These are phyloP conservation scores for Oenanthe javanica DNA, from an alignment of 140 eudicot genomes.

Conservation along the genomic window DNA sequence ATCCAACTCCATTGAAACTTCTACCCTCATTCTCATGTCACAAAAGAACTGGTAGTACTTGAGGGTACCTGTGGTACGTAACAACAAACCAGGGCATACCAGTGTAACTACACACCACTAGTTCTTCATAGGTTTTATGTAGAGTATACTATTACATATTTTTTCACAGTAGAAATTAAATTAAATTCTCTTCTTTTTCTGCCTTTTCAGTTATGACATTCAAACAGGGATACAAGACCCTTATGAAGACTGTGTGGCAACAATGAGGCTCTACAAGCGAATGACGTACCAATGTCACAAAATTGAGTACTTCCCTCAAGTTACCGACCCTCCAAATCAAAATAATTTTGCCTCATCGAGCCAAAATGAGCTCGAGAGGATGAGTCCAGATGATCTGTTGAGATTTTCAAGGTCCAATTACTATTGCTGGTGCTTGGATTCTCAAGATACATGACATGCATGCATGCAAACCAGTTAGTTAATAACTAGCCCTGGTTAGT, in stretches of 20 bases:
- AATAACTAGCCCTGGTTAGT: no score
- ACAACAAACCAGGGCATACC: no score
- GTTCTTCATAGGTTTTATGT: no score
- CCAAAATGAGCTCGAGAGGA: constrained; percentile 28
- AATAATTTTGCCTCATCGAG: background rate
- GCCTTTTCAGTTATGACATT: constrained; percentile 49
- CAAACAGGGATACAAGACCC: constrained; percentile 48
- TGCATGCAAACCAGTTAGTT: no score
- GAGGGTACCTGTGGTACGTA: no score
- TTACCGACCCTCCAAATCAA: no score
- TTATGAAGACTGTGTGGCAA: constrained; percentile 59
- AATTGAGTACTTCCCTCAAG: constrained; percentile 1
- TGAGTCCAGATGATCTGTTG: constrained; percentile 63
- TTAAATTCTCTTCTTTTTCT: background rate
- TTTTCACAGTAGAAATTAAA: no score
- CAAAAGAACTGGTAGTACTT: no score
- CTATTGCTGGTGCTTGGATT: constrained; percentile 27
- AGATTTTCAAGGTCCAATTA: constrained; percentile 44
- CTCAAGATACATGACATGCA: background rate
- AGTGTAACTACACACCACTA: no score
- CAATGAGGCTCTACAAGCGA: constrained; percentile 63
- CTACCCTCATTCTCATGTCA: no score
- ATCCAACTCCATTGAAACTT: no score
- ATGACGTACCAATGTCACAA: constrained; percentile 48
- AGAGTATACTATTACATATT: no score